These are phyloP conservation scores for Cutaneotrichosporon cavernicola DNA, from an alignment of 1,284 basidiomycete genomes.

Conservation along the genomic window DNA sequence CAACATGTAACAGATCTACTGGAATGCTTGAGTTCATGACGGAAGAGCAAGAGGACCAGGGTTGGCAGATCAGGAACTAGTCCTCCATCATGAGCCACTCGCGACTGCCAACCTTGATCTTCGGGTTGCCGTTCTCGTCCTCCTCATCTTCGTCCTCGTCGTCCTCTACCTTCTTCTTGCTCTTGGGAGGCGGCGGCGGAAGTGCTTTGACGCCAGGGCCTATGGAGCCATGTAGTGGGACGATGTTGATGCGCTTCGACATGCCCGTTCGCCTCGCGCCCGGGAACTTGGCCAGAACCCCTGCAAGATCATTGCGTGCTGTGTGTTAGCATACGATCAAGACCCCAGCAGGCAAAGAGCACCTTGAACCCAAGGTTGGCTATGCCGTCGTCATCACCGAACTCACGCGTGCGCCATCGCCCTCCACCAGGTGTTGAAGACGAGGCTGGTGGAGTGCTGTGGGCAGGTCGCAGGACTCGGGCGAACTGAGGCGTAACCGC, in stretches of 20 bases:
- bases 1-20: not conserved
- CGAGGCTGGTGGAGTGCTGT: not conserved
- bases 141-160: slow-evolving; percentile 44
- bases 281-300: slow-evolving; percentile 46
- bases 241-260: slow-evolving; percentile 43
- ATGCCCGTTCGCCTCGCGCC: slow-evolving; percentile 44
- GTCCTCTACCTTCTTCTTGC: slow-evolving; percentile 46
- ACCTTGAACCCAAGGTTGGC: not conserved
- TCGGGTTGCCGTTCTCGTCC: slow-evolving; percentile 29
- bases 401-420: slow-evolving; percentile 13
- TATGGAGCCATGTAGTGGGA: slow-evolving; percentile 46
- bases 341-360: not conserved
- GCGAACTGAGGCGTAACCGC: not conserved
- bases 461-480: not conserved
- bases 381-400: not conserved
- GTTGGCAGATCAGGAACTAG: slow-evolving; percentile 14
- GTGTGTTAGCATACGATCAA: slow-evolving; percentile 6
- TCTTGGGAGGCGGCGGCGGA: slow-evolving; percentile 49
- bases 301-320: slow-evolving; percentile 48
- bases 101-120: slow-evolving; percentile 35
- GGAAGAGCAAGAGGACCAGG: not conserved
- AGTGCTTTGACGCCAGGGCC: slow-evolving; percentile 46
- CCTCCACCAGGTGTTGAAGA: slow-evolving; percentile 7
- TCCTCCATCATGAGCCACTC: slow-evolving; percentile 52
- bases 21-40: not conserved